Conservation (phyloP, 2,329 filamentous ascomycete genomes). For the Paradendryphiella salina region DNA sequence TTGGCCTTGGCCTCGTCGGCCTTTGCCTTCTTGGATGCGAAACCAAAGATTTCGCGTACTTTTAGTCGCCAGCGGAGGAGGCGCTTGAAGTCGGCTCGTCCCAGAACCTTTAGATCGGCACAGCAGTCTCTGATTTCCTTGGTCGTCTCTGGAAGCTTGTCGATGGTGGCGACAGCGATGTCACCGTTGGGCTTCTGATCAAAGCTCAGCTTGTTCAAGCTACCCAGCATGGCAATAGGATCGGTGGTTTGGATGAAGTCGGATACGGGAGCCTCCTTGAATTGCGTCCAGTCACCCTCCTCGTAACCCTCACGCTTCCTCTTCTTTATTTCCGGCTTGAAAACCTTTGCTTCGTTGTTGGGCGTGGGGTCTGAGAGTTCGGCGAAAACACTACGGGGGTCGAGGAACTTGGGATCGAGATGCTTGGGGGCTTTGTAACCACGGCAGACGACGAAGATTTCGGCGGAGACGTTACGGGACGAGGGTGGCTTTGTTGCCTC, state of each 20-base stretch:
- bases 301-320: conserved; percentile 97
- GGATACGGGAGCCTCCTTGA: conserved; percentile 83
- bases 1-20: conserved; percentile 50
- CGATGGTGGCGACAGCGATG: conserved; percentile 81
- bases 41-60: conserved; percentile 87
- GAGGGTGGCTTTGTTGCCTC: conserved; percentile 97
- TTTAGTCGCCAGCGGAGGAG: conserved; percentile 87
- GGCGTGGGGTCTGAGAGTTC: conserved; percentile 83
- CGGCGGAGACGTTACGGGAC: conserved; percentile 92
- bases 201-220: conserved; percentile 82
- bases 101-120: conserved; percentile 78
- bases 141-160: conserved; percentile 72
- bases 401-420: conserved; percentile 89
- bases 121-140: conserved; percentile 65
- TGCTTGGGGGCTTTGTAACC: conserved; percentile 94
- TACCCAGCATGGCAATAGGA: conserved; percentile 88
- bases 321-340: conserved; percentile 97
- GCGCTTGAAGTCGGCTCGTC: conserved; percentile 90
- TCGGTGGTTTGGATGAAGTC: conserved; percentile 94
- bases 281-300: conserved; percentile 90
- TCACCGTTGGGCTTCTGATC: conserved; percentile 75
- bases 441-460: conserved; percentile 97
- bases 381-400: conserved; percentile 86
- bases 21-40: conserved; percentile 71
- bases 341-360: conserved; percentile 97